Base-by-base conservation (phyloP, 208 protist species). In the Zelonia costaricensis region DNA sequence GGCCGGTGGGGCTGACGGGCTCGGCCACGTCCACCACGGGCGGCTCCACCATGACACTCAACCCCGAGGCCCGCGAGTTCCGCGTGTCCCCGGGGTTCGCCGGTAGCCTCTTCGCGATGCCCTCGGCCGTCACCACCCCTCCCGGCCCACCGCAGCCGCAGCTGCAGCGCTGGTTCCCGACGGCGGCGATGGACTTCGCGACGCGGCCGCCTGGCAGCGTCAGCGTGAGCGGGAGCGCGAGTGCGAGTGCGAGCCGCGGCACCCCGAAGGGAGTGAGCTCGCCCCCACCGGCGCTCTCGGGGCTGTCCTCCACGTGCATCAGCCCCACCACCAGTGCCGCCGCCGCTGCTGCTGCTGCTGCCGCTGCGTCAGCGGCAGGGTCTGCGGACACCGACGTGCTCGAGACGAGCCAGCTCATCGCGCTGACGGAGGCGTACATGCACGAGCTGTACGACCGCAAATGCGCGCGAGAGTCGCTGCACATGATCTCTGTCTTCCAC, bases 401-500 rank as follows among this genome's bases (percentile, higher is more conserved):
- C 56, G 39, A 78, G 18, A 49, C 35, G 7, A 6, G 15, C 13
- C 48, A 55, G 8, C 35, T 72, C 7, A 49, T 72, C 58, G 58
- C 55, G 38, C 25, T 70, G 35, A 56, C 78, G 42, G 56, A 82
- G 54, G 56, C 44, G 18, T 72, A 72, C 57, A 69, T 94, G 22
- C 72, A 59, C 25, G 45, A 65, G 40, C 31, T 51, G 10, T 91
- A 82, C 57, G 65, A 49, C 25, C 27, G 57, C 20, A 49, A 62
- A 40, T 91, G 78, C 60, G 16, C 35, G 36, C 62, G 42, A 3
- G 59, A 69, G 23, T 39, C 49, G 3, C 68, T 72, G 38, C 84
- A 91, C 69, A 82, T 95, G 66, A 70, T 92, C 27, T 75, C 74
- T 12, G 89, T 95, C 22, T 80, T 91, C 44, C 86, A 91, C 69